phyloP scores from a whole-genome alignment of 306 rosid species.

The Psophocarpus tetragonolobus region DNA sequence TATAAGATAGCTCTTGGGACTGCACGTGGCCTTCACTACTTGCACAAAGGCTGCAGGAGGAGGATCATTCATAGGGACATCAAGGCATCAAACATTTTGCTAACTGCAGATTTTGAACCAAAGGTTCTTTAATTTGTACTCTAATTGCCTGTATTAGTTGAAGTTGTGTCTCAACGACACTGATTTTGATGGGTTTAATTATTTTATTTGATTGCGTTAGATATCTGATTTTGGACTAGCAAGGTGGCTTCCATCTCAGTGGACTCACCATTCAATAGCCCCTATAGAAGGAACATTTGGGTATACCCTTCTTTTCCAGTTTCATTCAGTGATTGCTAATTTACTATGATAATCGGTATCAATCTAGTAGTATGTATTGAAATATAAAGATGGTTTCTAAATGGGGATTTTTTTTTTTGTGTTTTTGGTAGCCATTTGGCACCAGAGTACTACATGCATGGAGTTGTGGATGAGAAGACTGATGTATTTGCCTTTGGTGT shows the following conservation, averaged over 20 bases:
- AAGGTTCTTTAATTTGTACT: slow-evolving; percentile 44
- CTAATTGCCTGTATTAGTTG: not conserved
- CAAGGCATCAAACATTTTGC: slow-evolving; percentile 73
- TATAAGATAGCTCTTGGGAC: slow-evolving; percentile 70
- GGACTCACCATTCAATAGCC: slow-evolving; percentile 96
- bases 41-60: slow-evolving; percentile 86
- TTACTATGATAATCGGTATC: too few relatives aligned
- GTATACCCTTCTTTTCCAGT: slow-evolving; percentile 41
- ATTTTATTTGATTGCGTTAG: slow-evolving; percentile 34
- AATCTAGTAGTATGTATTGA: slow-evolving; percentile 1
- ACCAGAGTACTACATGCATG: slow-evolving; percentile 85
- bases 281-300: slow-evolving; percentile 99
- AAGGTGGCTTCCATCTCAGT: slow-evolving; percentile 97
- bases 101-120: slow-evolving; percentile 82
- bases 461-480: slow-evolving; percentile 92
- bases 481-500: slow-evolving; percentile 98
- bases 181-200: not conserved
- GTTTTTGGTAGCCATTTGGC: slow-evolving; percentile 70
- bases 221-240: slow-evolving; percentile 98
- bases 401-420: not conserved
- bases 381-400: not conserved
- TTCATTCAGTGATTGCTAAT: not conserved
- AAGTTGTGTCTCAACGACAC: not conserved
- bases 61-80: slow-evolving; percentile 93
- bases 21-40: slow-evolving; percentile 73